phyloP scores from a whole-genome alignment of 1,284 basidiomycete genomes.

The Tilletiopsis washingtonensis region DNA sequence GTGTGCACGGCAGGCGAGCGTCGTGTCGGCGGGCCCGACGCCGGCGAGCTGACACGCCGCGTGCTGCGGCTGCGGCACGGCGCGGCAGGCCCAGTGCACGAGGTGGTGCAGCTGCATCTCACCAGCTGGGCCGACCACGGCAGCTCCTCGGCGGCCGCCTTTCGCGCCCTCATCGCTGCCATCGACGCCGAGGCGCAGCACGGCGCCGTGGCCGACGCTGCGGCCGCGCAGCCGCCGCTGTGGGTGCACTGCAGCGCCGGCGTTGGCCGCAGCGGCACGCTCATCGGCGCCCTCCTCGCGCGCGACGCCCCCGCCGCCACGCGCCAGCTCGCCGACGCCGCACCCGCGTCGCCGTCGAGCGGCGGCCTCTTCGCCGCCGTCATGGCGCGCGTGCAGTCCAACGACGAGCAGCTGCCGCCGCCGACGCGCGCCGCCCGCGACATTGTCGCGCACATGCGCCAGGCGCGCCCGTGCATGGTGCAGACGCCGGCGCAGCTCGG shows the following conservation, averaged over 20 bases:
- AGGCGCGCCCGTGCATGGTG: slow-evolving; percentile 30
- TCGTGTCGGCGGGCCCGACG: no score
- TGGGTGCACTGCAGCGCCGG: slow-evolving; percentile 65
- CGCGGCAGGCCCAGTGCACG: not conserved
- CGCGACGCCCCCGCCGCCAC: not conserved
- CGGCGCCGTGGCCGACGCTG: slow-evolving; percentile 50
- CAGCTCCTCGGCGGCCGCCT: slow-evolving; percentile 52
- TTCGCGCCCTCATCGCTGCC: slow-evolving; percentile 20
- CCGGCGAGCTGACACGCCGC: no score
- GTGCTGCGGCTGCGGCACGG: no score
- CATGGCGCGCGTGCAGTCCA: no score
- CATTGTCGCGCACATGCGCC: slow-evolving; percentile 23
- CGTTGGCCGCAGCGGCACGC: slow-evolving; percentile 51
- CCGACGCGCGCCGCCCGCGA: not conserved
- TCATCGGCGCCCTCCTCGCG: slow-evolving; percentile 50
- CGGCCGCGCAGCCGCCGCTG: no score
- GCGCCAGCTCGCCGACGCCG: no score
- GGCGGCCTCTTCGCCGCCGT: not conserved
- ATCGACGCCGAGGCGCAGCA: slow-evolving; percentile 26
- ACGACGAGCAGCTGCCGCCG: no score
- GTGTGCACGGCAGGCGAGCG: no score
- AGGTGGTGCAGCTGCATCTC: slow-evolving; percentile 61
- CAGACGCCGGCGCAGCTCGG: slow-evolving; percentile 31
- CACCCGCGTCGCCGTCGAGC: no score
- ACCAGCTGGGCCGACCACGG: slow-evolving; percentile 75